Evolutionary conservation across 306 rosid genomes (phyloP).

Genomic region (Casuarina cunninghamiana): DNA sequence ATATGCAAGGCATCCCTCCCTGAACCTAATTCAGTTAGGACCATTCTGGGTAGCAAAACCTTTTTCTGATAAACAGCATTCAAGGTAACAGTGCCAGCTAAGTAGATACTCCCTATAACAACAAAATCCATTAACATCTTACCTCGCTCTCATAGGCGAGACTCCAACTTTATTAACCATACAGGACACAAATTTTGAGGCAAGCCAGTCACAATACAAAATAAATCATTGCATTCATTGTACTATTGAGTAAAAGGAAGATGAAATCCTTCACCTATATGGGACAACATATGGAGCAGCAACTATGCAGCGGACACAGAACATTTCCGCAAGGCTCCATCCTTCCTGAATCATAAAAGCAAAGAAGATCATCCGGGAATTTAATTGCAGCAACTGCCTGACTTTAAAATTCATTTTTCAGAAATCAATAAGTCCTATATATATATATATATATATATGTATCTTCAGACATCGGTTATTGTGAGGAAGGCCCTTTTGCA

Average conservation of each 20-base stretch:
- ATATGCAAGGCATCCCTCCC: neutral
- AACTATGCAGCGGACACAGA: constrained; percentile 60
- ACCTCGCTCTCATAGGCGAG: neutral
- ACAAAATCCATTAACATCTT: neutral
- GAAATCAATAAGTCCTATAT: neutral
- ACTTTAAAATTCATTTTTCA: neutral
- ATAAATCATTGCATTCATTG: neutral
- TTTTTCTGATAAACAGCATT: neutral
- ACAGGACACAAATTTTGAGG: neutral
- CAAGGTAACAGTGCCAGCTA: neutral
- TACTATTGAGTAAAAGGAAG: constrained; percentile 17
- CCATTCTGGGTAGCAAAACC: neutral
- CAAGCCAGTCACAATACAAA: neutral
- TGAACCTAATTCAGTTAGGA: neutral
- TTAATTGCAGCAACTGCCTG: constrained; percentile 2
- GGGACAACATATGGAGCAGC: constrained; percentile 91
- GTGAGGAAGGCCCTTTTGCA: neutral
- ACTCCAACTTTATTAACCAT: neutral
- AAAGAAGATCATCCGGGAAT: constrained; percentile 18
- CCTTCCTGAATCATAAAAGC: constrained; percentile 71
- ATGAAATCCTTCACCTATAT: constrained; percentile 44
- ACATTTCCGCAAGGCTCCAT: constrained; percentile 81
- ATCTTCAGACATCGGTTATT: neutral
- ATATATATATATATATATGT: neutral
- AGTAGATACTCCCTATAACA: neutral